Evolutionary conservation across 2,329 filamentous ascomycete genomes (phyloP).

Genomic region (Scopulariopsis brevicaulis): DNA sequence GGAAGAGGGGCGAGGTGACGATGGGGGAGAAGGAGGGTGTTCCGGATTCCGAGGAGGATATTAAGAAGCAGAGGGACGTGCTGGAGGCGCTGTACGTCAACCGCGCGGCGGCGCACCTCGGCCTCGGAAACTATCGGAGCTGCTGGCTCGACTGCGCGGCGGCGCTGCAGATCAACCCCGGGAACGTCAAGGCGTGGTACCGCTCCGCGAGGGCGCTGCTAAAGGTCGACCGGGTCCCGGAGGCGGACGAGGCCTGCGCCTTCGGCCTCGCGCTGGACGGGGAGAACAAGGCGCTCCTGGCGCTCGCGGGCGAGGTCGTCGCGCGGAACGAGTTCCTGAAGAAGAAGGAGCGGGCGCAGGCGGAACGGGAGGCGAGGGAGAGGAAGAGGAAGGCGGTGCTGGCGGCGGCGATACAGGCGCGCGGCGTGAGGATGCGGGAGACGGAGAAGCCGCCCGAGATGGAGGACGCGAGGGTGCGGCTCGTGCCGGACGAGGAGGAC

Average conservation of each 20-base stretch:
- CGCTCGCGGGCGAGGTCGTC: conserved; percentile 51
- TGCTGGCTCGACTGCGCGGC: conserved; percentile 77
- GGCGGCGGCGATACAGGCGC: conserved; percentile 51
- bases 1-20: conserved; percentile 26
- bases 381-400: conserved; percentile 50
- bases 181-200: conserved; percentile 85
- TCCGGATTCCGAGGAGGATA: conserved; percentile 38
- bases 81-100: conserved; percentile 77
- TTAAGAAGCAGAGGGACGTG: conserved; percentile 46
- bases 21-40: conserved; percentile 4
- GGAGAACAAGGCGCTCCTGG: conserved; percentile 53
- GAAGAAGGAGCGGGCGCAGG: conserved; percentile 42
- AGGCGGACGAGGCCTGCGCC: conserved; percentile 70
- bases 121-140: conserved; percentile 77
- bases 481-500: conserved; percentile 59
- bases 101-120: conserved; percentile 79
- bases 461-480: conserved; percentile 65
- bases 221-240: conserved; percentile 63
- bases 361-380: conserved; percentile 40
- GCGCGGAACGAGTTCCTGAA: conserved; percentile 43
- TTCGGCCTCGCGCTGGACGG: conserved; percentile 64
- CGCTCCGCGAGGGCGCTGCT: conserved; percentile 70
- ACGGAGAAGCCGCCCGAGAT: conserved; percentile 71
- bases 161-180: conserved; percentile 65
- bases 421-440: conserved; percentile 56